Base-by-base conservation (phyloP, 306 rosid species). In the Leucaena leucocephala region DNA sequence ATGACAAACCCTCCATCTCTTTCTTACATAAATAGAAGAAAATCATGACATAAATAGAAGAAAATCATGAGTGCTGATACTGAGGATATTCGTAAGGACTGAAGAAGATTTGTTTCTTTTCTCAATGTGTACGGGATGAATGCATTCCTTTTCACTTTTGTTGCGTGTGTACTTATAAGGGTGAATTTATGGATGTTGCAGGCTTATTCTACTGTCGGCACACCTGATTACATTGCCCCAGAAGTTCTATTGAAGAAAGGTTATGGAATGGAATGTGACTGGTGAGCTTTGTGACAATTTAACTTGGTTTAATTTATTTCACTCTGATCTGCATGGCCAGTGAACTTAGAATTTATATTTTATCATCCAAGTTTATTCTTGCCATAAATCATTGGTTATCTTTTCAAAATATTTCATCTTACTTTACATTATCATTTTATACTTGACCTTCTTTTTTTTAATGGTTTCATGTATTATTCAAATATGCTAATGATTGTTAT, bases 151-250 rank as follows among this genome's bases (percentile, higher is more conserved):
- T 68, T 45, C 72, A 48, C 57, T 58, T 48, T 64, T 61, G 71
- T 50, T 72, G 42, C 3, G 8, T 16, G 72, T 70, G 71, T 75
- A 40, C 68, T 52, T 82, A 50, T 71, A 82, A 74, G 62, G 74
- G 48, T 83, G 58, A 65, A 44, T 78, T 55, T 59, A 66, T 83
- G 72, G 84, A 77, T 40, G 70, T 82, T 90, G 82, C 87, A 96
- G 99, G 99, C 99, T 82, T 96, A 93, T 87, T 96, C 99, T 49
- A 93, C 99, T n/a, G 99, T 96, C 81, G 99, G 99, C 72, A 96
- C 99, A 45, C 99, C 99, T 5, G 99, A 95, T 83, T 95, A 95
- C 78, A 95, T 95, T 87, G 99, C 99, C 81, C 99, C 99, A 19
- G 99, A 95, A 88, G 99, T 96, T 90, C 89, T 96, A 46, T 73